Conservation (phyloP, 129 eudicot genomes). For the Artemisia argyi region DNA sequence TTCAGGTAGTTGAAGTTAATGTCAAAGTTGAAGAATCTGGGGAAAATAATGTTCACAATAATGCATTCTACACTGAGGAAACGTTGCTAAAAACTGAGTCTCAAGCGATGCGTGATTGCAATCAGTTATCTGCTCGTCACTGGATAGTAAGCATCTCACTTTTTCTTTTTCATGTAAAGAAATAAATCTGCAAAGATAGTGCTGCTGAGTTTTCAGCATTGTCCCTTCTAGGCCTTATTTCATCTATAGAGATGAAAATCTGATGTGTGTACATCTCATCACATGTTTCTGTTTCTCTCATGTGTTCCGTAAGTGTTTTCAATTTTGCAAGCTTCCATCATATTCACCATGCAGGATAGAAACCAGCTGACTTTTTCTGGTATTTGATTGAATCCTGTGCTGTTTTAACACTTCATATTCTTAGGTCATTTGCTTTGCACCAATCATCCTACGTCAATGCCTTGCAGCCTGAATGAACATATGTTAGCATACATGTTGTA, state of each 20-base stretch:
- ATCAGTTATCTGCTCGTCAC: constrained; percentile 85
- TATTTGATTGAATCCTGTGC: neutral
- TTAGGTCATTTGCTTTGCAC: constrained; percentile 3
- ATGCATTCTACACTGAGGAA: constrained; percentile 90
- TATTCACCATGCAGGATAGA: constrained; percentile 4
- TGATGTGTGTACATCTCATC: neutral
- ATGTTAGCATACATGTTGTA: neutral
- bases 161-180: neutral
- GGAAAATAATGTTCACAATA: constrained; percentile 73
- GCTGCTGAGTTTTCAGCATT: neutral
- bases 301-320: neutral
- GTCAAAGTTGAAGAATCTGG: constrained; percentile 93
- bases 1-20: constrained; percentile 82
- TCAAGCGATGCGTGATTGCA: constrained; percentile 90
- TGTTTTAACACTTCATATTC: neutral
- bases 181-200: neutral
- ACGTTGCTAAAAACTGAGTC: constrained; percentile 74
- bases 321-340: neutral
- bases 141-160: constrained; percentile 71
- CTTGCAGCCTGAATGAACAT: neutral
- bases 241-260: constrained; percentile 5
- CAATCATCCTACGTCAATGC: neutral
- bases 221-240: neutral
- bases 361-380: neutral
- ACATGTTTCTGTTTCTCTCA: neutral